phyloP scores from a whole-genome alignment of 306 rosid genomes.

The Fragaria vesca region DNA sequence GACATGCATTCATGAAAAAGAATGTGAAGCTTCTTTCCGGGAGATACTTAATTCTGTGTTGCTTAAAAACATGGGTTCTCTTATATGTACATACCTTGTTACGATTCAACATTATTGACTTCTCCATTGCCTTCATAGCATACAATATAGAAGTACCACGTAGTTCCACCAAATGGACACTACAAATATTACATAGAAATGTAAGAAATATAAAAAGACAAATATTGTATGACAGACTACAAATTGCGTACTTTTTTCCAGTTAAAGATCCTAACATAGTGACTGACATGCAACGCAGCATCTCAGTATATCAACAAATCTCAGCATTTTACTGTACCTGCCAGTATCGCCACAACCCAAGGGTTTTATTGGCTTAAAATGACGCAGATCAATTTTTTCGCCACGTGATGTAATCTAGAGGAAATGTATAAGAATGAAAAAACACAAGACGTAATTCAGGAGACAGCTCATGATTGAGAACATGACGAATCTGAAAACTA shows the following conservation, averaged over 20 bases:
- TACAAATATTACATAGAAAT: constrained; percentile 37
- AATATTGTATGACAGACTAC: not conserved
- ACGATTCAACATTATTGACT: constrained; percentile 77
- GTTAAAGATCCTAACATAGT: not conserved
- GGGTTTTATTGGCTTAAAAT: constrained; percentile 78
- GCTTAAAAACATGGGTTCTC: constrained; percentile 20
- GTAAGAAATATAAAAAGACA: not conserved
- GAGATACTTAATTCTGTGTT: not conserved
- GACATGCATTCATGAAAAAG: not conserved
- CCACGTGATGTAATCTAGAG: constrained; percentile 61
- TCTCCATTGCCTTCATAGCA: constrained; percentile 99
- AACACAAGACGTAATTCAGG: not conserved
- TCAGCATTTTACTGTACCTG: constrained; percentile 49
- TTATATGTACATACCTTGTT: constrained; percentile 68
- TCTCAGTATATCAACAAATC: not conserved
- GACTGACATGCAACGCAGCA: not conserved
- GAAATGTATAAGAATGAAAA: constrained; percentile 10
- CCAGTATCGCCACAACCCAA: constrained; percentile 97
- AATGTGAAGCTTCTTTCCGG: constrained; percentile 2
- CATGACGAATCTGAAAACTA: constrained; percentile 1
- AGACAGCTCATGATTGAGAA: constrained; percentile 1
- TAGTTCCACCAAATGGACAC: constrained; percentile 94
- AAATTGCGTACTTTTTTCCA: not conserved
- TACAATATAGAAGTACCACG: constrained; percentile 68
- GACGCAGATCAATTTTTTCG: constrained; percentile 67